These are phyloP conservation scores for Penicillium sp. DNA, from an alignment of 2,329 filamentous ascomycete species.

Conservation along the genomic window DNA sequence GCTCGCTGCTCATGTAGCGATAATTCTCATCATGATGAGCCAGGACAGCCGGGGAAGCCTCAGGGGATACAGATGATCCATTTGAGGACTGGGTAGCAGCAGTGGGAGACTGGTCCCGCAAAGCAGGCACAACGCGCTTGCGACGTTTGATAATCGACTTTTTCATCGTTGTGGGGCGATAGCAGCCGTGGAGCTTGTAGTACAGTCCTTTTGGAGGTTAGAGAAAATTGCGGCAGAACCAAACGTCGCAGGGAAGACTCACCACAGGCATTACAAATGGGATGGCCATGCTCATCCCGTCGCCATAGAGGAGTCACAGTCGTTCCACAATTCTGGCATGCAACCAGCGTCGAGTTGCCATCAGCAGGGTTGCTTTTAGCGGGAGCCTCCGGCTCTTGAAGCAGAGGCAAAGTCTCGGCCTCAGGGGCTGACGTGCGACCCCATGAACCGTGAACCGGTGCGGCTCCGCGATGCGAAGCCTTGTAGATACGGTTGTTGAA, in stretches of 20 bases:
- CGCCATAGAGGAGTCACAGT: conserved; percentile 96
- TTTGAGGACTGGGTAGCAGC: conserved; percentile 41
- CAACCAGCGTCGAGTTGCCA: conserved; percentile 64
- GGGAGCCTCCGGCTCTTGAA: conserved; percentile 25
- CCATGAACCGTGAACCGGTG: conserved; percentile 30
- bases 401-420: conserved; percentile 14
- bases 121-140: conserved; percentile 87
- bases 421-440: conserved; percentile 33
- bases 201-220: conserved; percentile 67
- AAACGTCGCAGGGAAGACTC: conserved; percentile 41
- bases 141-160: conserved; percentile 94
- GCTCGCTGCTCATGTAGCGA: conserved; percentile 34
- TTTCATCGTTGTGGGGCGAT: conserved; percentile 97
- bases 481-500: conserved; percentile 97
- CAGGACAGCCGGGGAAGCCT: conserved; percentile 36
- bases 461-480: conserved; percentile 57
- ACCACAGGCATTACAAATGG: conserved; percentile 99
- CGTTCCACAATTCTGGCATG: conserved; percentile 95
- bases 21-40: conserved; percentile 33
- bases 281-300: conserved; percentile 88
- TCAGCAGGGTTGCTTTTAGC: conserved; percentile 24
- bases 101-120: conserved; percentile 48
- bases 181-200: conserved; percentile 91
- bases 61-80: conserved; percentile 44
- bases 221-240: not conserved